These are phyloP conservation scores for Emmonsia crescens DNA, from an alignment of 2,329 filamentous ascomycete species.

Conservation along the genomic window DNA sequence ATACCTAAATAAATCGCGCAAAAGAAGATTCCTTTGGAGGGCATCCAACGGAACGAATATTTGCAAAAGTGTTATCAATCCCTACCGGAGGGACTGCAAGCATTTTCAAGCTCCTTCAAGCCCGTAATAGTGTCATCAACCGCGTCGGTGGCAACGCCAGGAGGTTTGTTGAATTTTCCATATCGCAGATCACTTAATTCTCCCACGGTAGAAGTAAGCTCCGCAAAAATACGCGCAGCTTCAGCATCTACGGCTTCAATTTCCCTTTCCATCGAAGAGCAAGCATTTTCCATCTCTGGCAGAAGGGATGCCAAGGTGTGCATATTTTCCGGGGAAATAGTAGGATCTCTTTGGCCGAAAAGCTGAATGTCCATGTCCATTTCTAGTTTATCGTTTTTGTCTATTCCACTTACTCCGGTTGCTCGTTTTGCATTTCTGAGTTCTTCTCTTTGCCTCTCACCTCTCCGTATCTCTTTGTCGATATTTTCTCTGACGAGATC, in stretches of 20 bases:
- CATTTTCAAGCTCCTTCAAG: conserved; percentile 51
- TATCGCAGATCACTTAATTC: conserved; percentile 74
- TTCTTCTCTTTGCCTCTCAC: conserved; percentile 29
- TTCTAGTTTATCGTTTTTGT: conserved; percentile 26
- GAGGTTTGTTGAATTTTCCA: conserved; percentile 50
- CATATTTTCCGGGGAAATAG: conserved; percentile 30
- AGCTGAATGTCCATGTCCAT: conserved; percentile 45
- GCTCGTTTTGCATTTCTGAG: conserved; percentile 24
- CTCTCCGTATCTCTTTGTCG: conserved; percentile 26
- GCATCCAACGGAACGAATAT: not conserved
- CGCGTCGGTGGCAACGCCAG: conserved; percentile 48
- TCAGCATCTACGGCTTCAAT: conserved; percentile 56
- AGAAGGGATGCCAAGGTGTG: conserved; percentile 57
- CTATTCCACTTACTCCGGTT: conserved; percentile 25
- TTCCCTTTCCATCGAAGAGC: conserved; percentile 55
- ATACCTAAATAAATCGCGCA: not conserved
- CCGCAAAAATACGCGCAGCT: conserved; percentile 47
- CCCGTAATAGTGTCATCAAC: conserved; percentile 57
- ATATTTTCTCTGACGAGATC: conserved; percentile 53
- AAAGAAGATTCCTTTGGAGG: not conserved
- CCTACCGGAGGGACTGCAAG: conserved; percentile 40
- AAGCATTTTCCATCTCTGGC: conserved; percentile 58
- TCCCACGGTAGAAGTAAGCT: conserved; percentile 56
- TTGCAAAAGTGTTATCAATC: not conserved
- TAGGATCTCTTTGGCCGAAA: conserved; percentile 37